These are phyloP conservation scores for Cladophialophora immunda DNA, from an alignment of 2,329 filamentous ascomycete species.

Conservation along the genomic window DNA sequence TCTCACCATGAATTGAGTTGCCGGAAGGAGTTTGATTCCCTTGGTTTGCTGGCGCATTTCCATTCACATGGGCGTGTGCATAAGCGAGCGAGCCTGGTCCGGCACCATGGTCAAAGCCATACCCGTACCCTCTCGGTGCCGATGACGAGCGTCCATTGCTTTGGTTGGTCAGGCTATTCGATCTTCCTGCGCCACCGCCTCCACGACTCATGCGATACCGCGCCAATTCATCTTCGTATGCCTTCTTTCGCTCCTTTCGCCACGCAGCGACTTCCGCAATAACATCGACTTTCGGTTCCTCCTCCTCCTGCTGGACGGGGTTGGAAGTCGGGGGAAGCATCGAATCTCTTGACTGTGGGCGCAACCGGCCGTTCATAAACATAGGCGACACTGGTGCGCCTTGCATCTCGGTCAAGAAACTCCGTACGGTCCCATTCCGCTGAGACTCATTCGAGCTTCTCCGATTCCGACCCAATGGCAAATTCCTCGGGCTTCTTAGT, in stretches of 20 bases:
- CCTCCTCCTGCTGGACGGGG: slow-evolving; percentile 28
- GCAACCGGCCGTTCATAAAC: slow-evolving; percentile 23
- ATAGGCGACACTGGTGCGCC: slow-evolving; percentile 27
- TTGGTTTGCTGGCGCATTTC: slow-evolving; percentile 5
- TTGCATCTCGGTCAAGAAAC: slow-evolving; percentile 23
- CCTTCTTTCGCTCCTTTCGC: slow-evolving; percentile 60
- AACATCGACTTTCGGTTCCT: slow-evolving; percentile 53
- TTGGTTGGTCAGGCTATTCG: slow-evolving; percentile 10
- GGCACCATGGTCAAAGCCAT: slow-evolving; percentile 33
- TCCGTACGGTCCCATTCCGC: slow-evolving; percentile 20
- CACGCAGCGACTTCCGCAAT: slow-evolving; percentile 64
- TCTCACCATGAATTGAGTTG: slow-evolving; percentile 33
- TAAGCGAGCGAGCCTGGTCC: slow-evolving; percentile 24
- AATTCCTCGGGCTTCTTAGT: slow-evolving; percentile 36
- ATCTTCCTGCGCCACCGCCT: slow-evolving; percentile 7
- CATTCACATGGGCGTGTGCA: slow-evolving; percentile 3
- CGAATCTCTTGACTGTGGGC: slow-evolving; percentile 17
- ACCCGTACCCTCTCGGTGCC: slow-evolving; percentile 33
- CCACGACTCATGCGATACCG: slow-evolving; percentile 24
- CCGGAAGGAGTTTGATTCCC: slow-evolving; percentile 33
- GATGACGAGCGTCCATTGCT: slow-evolving; percentile 15
- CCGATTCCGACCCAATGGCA: slow-evolving; percentile 40
- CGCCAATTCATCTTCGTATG: slow-evolving; percentile 51
- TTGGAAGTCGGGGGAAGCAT: slow-evolving; percentile 25
- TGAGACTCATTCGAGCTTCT: slow-evolving; percentile 37